Base-by-base conservation (phyloP, 83 land plant species). In the Picea abies region DNA sequence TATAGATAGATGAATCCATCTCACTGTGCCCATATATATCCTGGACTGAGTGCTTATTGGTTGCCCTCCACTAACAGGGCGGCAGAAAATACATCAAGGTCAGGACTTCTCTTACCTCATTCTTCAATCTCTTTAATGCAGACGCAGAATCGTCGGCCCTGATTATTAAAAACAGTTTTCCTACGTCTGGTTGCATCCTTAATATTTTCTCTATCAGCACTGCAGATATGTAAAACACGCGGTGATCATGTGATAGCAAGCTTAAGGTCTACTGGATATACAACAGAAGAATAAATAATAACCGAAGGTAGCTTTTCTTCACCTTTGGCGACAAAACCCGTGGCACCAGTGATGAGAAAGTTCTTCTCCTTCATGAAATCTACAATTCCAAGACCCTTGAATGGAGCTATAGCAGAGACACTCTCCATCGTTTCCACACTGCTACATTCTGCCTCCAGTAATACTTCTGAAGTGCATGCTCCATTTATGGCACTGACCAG, bases 271-370 rank as follows among this genome's bases (percentile, higher is more conserved):
- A 49, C 56, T 9, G 2, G 10, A 2, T 49, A 49, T 1, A 49
- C 8, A 49, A 49, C 0, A 0, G 0, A 2, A 11, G 14, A 11
- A 44, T 44, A 44, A 44, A 0, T 11, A 10, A 52, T 52, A 52
- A 52, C 14, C 1, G 2, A 2, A 22, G 3, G 25, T 9, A 17
- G 22, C 0, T 22, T 9, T 23, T 12, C 2, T 8, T 1, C 23
- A 65, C 68, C 68, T 65, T 65, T 65, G 4, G 25, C 92, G 3
- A 90, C 80, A 82, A 90, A 90, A 0, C 92, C 92, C 65, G 92
- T 90, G 15, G 87, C 88, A 67, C 92, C 92, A 44, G 92, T 90
- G 56, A 90, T 76, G 56, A 90, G 80, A 17, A 87, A 84, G 12
- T 60, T 32, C 80, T 90, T 90, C 10, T 85, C 90, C 70, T 60